phyloP scores from a whole-genome alignment of 2,329 filamentous ascomycete genomes.

The Fusarium pseudograminearum region DNA sequence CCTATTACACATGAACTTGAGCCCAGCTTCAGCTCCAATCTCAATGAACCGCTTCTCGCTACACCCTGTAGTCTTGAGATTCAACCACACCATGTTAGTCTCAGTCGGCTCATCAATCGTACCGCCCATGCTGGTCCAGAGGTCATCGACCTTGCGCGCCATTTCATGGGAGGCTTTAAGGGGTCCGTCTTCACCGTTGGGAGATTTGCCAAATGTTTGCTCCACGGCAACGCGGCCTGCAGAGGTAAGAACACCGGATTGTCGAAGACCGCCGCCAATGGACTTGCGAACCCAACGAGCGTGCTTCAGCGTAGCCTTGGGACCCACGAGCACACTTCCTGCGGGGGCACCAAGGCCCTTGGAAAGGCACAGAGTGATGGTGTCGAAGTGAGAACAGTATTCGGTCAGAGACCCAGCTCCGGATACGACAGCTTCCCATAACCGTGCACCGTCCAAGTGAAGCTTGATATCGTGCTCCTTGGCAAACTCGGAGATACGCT shows the following conservation, averaged over 20 bases:
- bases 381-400: constrained; percentile 77
- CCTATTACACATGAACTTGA: constrained; percentile 56
- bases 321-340: constrained; percentile 78
- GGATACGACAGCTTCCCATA: constrained; percentile 84
- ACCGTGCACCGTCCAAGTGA: constrained; percentile 82
- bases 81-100: constrained; percentile 94
- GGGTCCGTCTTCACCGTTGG: constrained; percentile 64
- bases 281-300: constrained; percentile 70
- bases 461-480: constrained; percentile 72
- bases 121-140: constrained; percentile 79
- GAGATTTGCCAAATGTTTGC: constrained; percentile 57
- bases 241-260: constrained; percentile 78
- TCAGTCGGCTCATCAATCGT: constrained; percentile 76
- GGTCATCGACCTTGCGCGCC: constrained; percentile 72
- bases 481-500: constrained; percentile 77
- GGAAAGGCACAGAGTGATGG: constrained; percentile 81
- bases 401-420: constrained; percentile 75
- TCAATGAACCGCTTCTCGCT: constrained; percentile 53
- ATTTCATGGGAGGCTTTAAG: constrained; percentile 70
- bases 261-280: constrained; percentile 79
- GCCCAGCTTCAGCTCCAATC: constrained; percentile 57
- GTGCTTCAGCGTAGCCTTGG: constrained; percentile 52
- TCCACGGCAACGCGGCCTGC: constrained; percentile 76
- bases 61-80: constrained; percentile 72
- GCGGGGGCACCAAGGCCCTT: constrained; percentile 87